Evolutionary conservation across 129 eudicot species (phyloP), one percentile per base, ranked within the genome.

Genomic region (Flaveria robusta): DNA sequence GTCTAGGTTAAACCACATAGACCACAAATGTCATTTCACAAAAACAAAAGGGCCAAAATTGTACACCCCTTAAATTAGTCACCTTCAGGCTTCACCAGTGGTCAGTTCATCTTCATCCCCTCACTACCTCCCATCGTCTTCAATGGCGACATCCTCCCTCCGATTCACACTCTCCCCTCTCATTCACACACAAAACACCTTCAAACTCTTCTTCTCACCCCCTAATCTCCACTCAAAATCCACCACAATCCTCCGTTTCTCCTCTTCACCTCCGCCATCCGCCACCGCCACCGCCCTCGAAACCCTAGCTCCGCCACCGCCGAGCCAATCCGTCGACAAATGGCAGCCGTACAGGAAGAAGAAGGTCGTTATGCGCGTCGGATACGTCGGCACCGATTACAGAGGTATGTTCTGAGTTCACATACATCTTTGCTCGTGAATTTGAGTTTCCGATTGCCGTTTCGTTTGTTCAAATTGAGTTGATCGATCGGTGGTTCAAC

Each of bases 351-450:
- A 81, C 72, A 89, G 86, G 72, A 93, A 93, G 85, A 93, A 93
- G 86, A 93, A 93, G 77, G 98, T 93, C 5, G 98, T 93, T 7
- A 90, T 93, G 98, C 97, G 98, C 74, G 89, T 93, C 22, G 97
- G 98, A 15, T 93, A 93, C 80, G 95, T 90, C 19, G 98, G 98
- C 55, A 79, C 98, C 63, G 84, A 88, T 79, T 93, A 93, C 77
- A 82, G 86, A 93, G 98, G 98, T 86, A 15, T 3, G 26, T 15
- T 22, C 15, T 34, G 9, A 2, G 2, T 1, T 41, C 46, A 41
- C 46, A 1, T 37, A 47, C 64, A 20, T n/a, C 13, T 59, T 24
- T 16, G 20, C 8, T 26, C 10, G 47, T 47, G 22, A 45, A 63
- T 70, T 24, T 52, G 11, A 22, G 34, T 70, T 26, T 37, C 59